These are phyloP conservation scores for Aspergillus terreus DNA, from an alignment of 2,329 filamentous ascomycete genomes.

Conservation along the genomic window DNA sequence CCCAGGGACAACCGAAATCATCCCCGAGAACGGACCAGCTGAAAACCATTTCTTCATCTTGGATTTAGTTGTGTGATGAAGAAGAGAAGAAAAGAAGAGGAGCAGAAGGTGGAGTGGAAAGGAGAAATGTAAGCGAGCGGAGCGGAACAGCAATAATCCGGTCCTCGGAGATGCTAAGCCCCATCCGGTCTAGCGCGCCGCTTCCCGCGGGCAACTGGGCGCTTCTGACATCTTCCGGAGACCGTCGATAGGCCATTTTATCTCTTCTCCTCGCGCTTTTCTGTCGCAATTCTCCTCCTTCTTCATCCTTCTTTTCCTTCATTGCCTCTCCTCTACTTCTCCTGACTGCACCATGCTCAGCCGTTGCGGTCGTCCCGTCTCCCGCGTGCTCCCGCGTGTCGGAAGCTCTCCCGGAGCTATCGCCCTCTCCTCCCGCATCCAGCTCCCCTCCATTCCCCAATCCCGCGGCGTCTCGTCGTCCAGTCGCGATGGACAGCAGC, in stretches of 20 bases:
- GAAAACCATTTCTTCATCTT: conserved; percentile 38
- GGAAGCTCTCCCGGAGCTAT: conserved; percentile 28
- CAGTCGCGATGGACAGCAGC: conserved; percentile 40
- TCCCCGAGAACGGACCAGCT: conserved; percentile 34
- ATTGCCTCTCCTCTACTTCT: conserved; percentile 3
- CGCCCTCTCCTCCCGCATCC: conserved; percentile 20
- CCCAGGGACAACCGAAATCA: conserved; percentile 28
- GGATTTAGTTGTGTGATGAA: conserved; percentile 41
- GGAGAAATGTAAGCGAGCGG: conserved; percentile 12
- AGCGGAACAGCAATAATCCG: conserved; percentile 8
- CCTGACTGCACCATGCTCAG: conserved; percentile 29
- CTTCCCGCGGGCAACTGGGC: conserved; percentile 38
- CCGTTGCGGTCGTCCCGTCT: conserved; percentile 34
- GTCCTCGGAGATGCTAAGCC: conserved; percentile 16
- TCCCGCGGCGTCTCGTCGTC: conserved; percentile 38
- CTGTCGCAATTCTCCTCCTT: conserved; percentile 9
- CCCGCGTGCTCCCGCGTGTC: conserved; percentile 29
- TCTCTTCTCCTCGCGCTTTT: conserved; percentile 15
- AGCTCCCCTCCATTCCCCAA: conserved; percentile 23
- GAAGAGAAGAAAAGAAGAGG: conserved; percentile 12
- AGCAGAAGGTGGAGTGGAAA: background rate
- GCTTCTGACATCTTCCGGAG: conserved; percentile 12
- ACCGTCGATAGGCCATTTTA: conserved; percentile 18
- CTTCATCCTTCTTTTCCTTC: conserved; percentile 29
- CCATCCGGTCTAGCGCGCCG: conserved; percentile 19